These are phyloP conservation scores for Fusarium sp. DNA, from an alignment of 2,329 filamentous ascomycete genomes.

Conservation along the genomic window DNA sequence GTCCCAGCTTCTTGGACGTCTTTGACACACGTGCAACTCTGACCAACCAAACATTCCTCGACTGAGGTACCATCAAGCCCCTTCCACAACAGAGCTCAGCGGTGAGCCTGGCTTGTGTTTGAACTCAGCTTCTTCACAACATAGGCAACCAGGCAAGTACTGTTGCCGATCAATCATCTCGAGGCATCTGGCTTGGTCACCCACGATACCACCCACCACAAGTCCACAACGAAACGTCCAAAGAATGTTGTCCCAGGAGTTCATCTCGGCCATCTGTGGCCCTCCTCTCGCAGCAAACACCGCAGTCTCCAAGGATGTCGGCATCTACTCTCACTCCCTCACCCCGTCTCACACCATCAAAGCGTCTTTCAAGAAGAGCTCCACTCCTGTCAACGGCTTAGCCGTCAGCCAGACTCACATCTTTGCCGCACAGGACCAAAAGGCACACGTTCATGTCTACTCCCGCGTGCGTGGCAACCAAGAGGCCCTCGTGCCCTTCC, in stretches of 20 bases:
- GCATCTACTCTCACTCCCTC: conserved; percentile 86
- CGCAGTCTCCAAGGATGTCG: conserved; percentile 79
- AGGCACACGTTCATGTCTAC: conserved; percentile 94
- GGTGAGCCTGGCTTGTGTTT: neutral
- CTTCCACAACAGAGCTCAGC: conserved; percentile 7
- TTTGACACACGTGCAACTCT: conserved; percentile 4
- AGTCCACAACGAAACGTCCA: conserved; percentile 1
- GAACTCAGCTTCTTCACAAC: neutral
- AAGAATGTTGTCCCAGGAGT: conserved; percentile 70
- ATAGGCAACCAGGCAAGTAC: neutral
- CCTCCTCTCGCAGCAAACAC: conserved; percentile 71
- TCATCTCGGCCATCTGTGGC: conserved; percentile 69
- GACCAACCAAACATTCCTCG: conserved; percentile 31
- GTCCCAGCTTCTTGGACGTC: conserved; percentile 11
- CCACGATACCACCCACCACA: neutral
- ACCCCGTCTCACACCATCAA: conserved; percentile 82
- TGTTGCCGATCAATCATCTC: neutral
- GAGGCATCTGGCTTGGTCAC: neutral
- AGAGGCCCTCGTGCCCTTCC: conserved; percentile 88
- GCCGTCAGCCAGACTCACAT: conserved; percentile 85
- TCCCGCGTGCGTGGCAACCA: conserved; percentile 85
- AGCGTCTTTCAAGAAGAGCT: conserved; percentile 91
- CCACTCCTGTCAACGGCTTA: conserved; percentile 80
- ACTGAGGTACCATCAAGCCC: conserved; percentile 3
- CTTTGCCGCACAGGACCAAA: conserved; percentile 91